Evolutionary conservation across 306 rosid genomes (phyloP).

Genomic region (Cucumis cinereus): DNA sequence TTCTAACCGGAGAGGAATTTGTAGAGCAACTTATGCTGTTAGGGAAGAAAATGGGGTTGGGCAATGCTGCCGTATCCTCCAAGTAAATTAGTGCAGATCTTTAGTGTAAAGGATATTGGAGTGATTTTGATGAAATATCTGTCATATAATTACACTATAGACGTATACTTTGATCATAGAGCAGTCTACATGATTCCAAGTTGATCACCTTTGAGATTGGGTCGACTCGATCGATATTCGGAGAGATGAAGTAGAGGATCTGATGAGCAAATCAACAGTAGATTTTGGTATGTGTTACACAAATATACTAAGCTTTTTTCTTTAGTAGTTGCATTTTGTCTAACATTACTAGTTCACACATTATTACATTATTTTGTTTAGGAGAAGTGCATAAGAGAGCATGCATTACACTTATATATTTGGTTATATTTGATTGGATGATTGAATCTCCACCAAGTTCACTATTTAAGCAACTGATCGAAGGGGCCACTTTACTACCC

Average conservation of each 20-base stretch:
- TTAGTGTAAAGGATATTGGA: conserved; percentile 6
- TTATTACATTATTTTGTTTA: too few species aligned
- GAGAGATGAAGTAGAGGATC: background rate
- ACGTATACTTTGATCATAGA: background rate
- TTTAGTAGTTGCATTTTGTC: too few species aligned
- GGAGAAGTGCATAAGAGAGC: too few species aligned
- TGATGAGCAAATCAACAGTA: background rate
- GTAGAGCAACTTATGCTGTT: conserved; percentile 73
- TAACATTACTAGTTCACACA: too few species aligned
- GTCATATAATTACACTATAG: background rate
- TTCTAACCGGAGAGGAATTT: conserved; percentile 85
- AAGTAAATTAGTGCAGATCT: conserved; percentile 28
- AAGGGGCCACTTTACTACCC: too few species aligned
- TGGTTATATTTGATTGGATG: too few species aligned
- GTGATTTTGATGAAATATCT: background rate
- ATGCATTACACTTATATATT: too few species aligned
- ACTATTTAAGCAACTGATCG: too few species aligned
- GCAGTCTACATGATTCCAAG: background rate
- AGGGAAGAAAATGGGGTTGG: conserved; percentile 95
- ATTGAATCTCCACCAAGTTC: too few species aligned
- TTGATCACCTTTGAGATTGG: background rate
- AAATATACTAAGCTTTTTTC: too few species aligned
- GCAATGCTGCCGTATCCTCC: conserved; percentile 35
- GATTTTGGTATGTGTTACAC: too few species aligned
- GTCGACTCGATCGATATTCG: background rate